phyloP scores from a whole-genome alignment of 116 monocot species.

The Dioscorea cayenensis region DNA sequence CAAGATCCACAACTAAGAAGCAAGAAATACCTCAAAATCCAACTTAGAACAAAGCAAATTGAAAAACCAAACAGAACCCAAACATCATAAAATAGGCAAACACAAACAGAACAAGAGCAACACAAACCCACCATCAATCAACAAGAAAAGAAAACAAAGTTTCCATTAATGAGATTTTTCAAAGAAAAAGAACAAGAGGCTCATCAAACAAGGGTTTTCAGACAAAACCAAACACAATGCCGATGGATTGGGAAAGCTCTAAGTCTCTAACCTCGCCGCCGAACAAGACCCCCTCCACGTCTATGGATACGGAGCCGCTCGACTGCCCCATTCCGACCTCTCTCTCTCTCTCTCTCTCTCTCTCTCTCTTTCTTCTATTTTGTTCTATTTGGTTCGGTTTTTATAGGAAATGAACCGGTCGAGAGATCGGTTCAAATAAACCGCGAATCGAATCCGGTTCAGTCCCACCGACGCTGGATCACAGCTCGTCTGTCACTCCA shows the following conservation, averaged over 20 bases:
- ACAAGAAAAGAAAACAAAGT: too few relatives aligned
- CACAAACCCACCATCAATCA: too few relatives aligned
- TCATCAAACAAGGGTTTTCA: background rate
- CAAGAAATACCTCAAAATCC: too few relatives aligned
- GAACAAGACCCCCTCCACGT: slow-evolving; percentile 48
- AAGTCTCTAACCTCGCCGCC: slow-evolving; percentile 48
- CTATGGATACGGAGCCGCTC: slow-evolving; percentile 52
- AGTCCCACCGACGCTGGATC: background rate
- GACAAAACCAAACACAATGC: background rate
- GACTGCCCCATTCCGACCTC: slow-evolving; percentile 43
- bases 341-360: background rate
- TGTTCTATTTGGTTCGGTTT: background rate
- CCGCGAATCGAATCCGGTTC: background rate
- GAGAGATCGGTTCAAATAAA: background rate
- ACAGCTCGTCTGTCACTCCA: background rate
- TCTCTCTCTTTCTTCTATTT: background rate
- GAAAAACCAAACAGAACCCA: background rate
- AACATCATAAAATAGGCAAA: background rate
- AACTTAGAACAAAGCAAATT: background rate
- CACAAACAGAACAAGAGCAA: background rate
- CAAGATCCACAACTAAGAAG: background rate
- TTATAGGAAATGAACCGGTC: background rate
- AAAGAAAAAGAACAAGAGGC: background rate
- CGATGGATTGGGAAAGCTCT: background rate
- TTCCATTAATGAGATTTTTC: too few relatives aligned